Evolutionary conservation across 192 early-diverging fungal genomes (phyloP), one percentile per base, ranked within the genome.

Genomic region (Rhizoclosmatium sp.): DNA sequence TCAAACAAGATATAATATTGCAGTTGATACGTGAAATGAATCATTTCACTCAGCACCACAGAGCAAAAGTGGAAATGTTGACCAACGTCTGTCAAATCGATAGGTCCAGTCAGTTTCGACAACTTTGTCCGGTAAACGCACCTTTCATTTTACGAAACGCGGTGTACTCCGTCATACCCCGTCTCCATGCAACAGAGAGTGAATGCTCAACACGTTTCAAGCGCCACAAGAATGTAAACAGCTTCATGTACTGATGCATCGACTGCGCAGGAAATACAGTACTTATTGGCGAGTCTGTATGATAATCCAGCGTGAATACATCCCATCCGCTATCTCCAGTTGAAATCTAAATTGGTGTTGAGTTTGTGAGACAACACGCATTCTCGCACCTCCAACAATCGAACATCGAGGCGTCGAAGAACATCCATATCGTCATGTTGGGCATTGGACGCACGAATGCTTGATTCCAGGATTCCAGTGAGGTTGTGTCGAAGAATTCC

Each of bases 1-100:
- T 98, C 96, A 83, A 97, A 97, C 56, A 94, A 85, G 42, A 95
- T 92, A 80, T 95, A 98, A 81, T 96, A 94, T 82, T 98, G 96
- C 61, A 99, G 84, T 80, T 99, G 96, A 76, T 93, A 89, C 56
- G 96, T 89, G 83, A 97, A 98, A 83, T 98, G 97, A 59, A 94
- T 91, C 97, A 98, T 98, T 82, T 96, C 91, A 19, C 87, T 88
- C 79, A 92, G 90, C 12, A 90, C 85, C 56, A 94, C 83, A 58
- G 91, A 86, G 73, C 92, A 90, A 40, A 86, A 76, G 44, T 94
- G 94, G 54, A 96, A 58, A 40, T 56, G 75, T 12, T 47, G 49
- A 16, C 59, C 19, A 21, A 81, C 21, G 23, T 72, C 71, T 75
- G 23, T n/a, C 2, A 9, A 21, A 71, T 4, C 21, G 7, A 10